phyloP scores from a whole-genome alignment of 148 eudicot species.

The Chenopodium quinoa region DNA sequence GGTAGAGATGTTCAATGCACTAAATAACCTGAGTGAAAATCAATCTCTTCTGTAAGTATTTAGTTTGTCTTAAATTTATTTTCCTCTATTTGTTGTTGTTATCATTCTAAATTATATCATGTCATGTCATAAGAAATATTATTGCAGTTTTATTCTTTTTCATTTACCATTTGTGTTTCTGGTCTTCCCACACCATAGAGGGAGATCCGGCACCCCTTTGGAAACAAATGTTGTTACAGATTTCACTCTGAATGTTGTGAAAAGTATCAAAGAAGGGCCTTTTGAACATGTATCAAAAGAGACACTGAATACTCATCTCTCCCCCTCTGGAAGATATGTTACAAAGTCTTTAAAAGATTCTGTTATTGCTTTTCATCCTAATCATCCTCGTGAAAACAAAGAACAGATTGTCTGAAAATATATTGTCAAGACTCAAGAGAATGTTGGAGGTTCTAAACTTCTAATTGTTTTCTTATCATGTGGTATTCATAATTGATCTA shows the following conservation, averaged over 20 bases:
- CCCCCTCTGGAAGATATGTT: not conserved
- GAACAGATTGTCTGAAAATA: not conserved
- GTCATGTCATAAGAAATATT: not conserved
- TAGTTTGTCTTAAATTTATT: not conserved
- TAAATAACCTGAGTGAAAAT: constrained; percentile 97
- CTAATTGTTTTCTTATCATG: not conserved
- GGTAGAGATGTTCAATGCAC: constrained; percentile 99
- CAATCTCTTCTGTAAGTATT: constrained; percentile 89
- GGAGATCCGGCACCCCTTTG: not conserved
- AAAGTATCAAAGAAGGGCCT: not conserved
- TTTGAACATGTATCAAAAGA: not conserved
- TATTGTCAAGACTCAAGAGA: not conserved
- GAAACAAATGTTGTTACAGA: not conserved
- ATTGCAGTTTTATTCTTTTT: not conserved
- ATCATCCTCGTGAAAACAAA: not conserved
- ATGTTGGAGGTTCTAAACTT: not conserved
- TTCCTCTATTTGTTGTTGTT: not conserved
- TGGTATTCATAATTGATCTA: not conserved
- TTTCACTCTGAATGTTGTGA: not conserved
- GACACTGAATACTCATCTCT: not conserved
- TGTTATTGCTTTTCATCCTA: not conserved
- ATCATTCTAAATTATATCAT: not conserved
- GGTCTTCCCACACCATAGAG: not conserved
- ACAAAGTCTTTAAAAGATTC: not conserved
- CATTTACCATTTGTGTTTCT: not conserved